A percentile compares a stretch with the other conserved stretches of the same genome.
Evolutionary conservation across 2,329 filamentous ascomycete genomes (phyloP).

Genomic region (Verticillium longisporum): DNA sequence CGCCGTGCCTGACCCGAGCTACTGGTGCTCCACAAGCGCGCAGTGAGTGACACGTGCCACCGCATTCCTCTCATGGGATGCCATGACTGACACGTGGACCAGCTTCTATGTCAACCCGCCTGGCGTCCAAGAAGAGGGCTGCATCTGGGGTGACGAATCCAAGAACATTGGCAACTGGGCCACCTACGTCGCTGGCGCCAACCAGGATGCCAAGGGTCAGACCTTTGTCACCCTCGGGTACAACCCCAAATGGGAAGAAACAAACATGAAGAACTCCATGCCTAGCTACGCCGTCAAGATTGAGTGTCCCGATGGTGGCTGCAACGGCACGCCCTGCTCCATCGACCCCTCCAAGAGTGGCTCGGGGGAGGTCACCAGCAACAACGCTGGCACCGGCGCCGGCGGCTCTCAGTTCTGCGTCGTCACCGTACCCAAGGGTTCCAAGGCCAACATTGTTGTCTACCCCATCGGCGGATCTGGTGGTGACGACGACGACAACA

Average conservation of each 20-base stretch:
- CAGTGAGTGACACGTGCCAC: constrained; percentile 51
- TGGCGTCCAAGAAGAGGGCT: constrained; percentile 56
- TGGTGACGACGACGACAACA: constrained; percentile 13
- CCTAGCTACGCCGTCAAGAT: constrained; percentile 65
- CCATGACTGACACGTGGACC: background rate
- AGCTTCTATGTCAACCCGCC: constrained; percentile 76
- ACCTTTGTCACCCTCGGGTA: constrained; percentile 72
- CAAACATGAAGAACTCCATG: constrained; percentile 45
- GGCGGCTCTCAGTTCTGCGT: constrained; percentile 68
- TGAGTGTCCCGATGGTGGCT: constrained; percentile 57
- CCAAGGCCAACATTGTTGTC: constrained; percentile 61
- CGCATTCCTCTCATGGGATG: background rate
- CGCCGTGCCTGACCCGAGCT: constrained; percentile 62
- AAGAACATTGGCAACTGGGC: constrained; percentile 69
- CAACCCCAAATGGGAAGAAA: constrained; percentile 66
- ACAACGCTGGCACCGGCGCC: constrained; percentile 49
- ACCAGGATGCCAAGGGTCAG: constrained; percentile 55
- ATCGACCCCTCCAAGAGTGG: constrained; percentile 55
- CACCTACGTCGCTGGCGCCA: constrained; percentile 70
- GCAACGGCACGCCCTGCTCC: constrained; percentile 67
- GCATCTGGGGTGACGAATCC: constrained; percentile 61
- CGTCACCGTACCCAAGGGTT: constrained; percentile 63
- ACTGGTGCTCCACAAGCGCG: constrained; percentile 67
- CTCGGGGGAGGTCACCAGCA: constrained; percentile 53
- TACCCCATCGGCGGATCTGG: constrained; percentile 39